A percentile compares a stretch with the other conserved stretches of the same genome.
Evolutionary conservation across 2,329 filamentous ascomycete genomes (phyloP).

Genomic region (Botryotinia convoluta): DNA sequence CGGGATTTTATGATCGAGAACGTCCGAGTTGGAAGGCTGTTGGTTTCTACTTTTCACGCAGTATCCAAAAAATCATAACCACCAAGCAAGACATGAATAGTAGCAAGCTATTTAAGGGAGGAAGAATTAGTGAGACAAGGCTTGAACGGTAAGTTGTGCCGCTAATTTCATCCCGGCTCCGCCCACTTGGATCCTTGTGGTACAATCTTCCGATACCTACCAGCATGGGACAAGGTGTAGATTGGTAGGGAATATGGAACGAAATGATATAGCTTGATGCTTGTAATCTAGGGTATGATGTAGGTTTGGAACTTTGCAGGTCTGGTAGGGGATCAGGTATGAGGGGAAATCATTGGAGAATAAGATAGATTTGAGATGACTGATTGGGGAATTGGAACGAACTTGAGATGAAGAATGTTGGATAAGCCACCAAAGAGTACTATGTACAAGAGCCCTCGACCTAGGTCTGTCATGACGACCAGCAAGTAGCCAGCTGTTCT

Average conservation of each 20-base stretch:
- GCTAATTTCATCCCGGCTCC: slow-evolving; percentile 14
- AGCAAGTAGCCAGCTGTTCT: background rate
- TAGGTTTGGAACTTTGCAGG: background rate
- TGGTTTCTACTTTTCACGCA: background rate
- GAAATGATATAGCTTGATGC: background rate
- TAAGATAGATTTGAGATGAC: background rate
- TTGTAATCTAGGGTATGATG: background rate
- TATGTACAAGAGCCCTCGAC: background rate
- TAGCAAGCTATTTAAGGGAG: background rate
- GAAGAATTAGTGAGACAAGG: background rate
- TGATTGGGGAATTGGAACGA: background rate
- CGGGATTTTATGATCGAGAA: background rate
- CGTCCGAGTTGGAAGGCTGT: background rate
- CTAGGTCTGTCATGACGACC: background rate
- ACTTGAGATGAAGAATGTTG: background rate
- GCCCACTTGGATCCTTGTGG: slow-evolving; percentile 12
- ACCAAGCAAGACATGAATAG: background rate
- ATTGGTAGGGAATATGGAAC: background rate
- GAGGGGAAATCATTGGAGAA: slow-evolving; percentile 3
- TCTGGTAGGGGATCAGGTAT: background rate
- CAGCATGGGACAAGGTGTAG: background rate
- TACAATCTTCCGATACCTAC: slow-evolving; percentile 13
- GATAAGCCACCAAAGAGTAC: background rate
- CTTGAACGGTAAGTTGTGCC: slow-evolving; percentile 9
- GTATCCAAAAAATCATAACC: background rate